Conservation (phyloP, 164 flowering plant genomes). For the Chloranthus sessilifolius region DNA sequence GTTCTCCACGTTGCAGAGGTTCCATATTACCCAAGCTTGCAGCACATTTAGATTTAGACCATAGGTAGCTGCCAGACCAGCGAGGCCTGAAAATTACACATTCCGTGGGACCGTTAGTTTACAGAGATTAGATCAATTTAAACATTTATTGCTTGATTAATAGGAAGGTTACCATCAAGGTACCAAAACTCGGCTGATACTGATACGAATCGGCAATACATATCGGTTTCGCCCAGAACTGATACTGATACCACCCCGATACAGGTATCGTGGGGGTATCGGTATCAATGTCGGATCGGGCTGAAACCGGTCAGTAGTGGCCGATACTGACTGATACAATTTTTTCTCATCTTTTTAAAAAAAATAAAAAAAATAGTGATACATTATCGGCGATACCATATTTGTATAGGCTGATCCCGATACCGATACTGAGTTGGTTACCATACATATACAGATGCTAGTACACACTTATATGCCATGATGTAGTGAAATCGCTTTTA, state of each 20-base stretch:
- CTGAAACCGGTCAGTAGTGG: neutral
- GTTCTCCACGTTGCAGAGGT: constrained; percentile 80
- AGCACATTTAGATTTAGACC: constrained; percentile 72
- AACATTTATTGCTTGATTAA: neutral
- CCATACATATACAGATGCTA: too few species aligned
- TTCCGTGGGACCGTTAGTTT: neutral
- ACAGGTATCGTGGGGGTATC: too few species aligned
- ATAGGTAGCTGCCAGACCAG: constrained; percentile 75
- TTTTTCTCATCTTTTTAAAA: too few species aligned
- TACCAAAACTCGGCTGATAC: too few species aligned
- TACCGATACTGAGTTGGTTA: too few species aligned
- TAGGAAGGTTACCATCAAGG: neutral
- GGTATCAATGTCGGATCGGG: neutral
- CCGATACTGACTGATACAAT: neutral
- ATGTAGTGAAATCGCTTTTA: too few species aligned
- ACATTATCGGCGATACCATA: too few species aligned
- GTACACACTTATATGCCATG: too few species aligned
- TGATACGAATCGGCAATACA: too few species aligned
- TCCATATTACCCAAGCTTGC: constrained; percentile 85
- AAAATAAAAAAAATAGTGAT: neutral
- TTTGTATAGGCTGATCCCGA: too few species aligned
- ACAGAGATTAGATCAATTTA: neutral
- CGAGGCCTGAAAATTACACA: constrained; percentile 44
- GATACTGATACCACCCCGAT: neutral
- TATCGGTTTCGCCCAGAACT: too few species aligned